A percentile compares a stretch with the other conserved stretches of the same genome.
These are phyloP conservation scores for Pestalotiopsis sp. DNA, from an alignment of 2,329 filamentous ascomycete species.

Conservation along the genomic window DNA sequence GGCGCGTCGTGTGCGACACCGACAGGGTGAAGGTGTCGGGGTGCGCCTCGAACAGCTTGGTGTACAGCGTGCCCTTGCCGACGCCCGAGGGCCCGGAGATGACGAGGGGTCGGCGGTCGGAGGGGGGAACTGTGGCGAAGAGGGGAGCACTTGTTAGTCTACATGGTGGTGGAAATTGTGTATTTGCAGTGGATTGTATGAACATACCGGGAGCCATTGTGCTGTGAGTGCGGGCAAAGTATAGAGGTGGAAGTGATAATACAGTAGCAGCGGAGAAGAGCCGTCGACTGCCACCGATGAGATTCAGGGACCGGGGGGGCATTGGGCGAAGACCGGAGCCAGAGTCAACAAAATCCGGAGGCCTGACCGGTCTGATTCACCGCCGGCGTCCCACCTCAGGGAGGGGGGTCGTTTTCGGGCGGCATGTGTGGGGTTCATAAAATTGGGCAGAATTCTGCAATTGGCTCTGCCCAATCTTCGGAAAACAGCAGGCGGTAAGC, in stretches of 20 bases:
- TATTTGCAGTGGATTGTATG: too few relatives aligned
- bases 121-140: slow-evolving; percentile 21
- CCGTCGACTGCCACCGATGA: slow-evolving; percentile 3
- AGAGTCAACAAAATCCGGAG: neutral
- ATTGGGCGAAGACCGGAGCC: slow-evolving; percentile 4
- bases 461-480: too few relatives aligned
- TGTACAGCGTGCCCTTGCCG: slow-evolving; percentile 81
- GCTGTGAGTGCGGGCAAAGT: slow-evolving; percentile 13
- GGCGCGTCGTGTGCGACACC: slow-evolving; percentile 78
- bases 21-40: slow-evolving; percentile 56
- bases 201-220: slow-evolving; percentile 35
- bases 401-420: neutral
- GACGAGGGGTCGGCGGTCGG: slow-evolving; percentile 67
- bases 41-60: slow-evolving; percentile 64
- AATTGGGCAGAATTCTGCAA: neutral
- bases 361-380: neutral
- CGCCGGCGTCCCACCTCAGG: slow-evolving; percentile 5
- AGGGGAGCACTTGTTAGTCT: neutral
- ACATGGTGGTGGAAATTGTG: neutral
- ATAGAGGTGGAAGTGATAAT: slow-evolving; percentile 19
- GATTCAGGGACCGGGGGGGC: slow-evolving; percentile 4
- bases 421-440: slow-evolving; percentile 1
- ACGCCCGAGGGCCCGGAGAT: slow-evolving; percentile 81
- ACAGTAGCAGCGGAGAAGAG: neutral
- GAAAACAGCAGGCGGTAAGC: neutral